Base-by-base conservation (phyloP, 176 grass and related monocot species). In the Zea luxurians region DNA sequence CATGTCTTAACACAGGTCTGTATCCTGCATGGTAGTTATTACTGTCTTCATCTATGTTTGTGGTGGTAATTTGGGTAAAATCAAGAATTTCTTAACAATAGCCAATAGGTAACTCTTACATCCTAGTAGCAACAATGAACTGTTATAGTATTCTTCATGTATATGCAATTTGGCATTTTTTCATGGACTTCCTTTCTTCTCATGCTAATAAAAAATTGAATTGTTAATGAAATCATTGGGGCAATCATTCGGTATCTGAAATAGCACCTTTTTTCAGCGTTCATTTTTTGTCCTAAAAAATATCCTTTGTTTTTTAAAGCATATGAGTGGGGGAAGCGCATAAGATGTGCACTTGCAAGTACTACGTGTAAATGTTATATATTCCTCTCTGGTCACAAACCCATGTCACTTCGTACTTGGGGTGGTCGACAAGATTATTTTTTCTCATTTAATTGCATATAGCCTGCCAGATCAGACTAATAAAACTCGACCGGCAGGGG, bases 1-100 rank as follows among this genome's bases (percentile, higher is more conserved):
- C 81, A 80, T 86, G 71, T 45, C 73, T 67, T 88, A 46, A 71
- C 76, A 75, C 83, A 92, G 93, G 93, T 96, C 81, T 86, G 93
- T 87, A 82, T 79, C 78, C 44, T 84, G 18, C 16, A 75, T 67
- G 7, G 34, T 84, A 87, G 13, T 78, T 78, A 61, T 71, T 82
- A 71, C 37, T 83, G 35, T 82, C 58, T 21, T 81, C 44, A 57
- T 57, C 42, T 77, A 10, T 83, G 53, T 60, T 68, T 83, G 69
- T 50, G 18, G 66, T 58, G 52, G 52, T 68, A 79, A 73, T 37
- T 78, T 87, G 57, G 16, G 12, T 8, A 37, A 3, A 82, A 21
- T 61, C 68, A 58, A 58, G 20, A 75, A 27, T 75, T 40, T 69
- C 9, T 17, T 78, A 52, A 38, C 37, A 79, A 27, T 57, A 62